Conservation (phyloP, 306 rosid genomes). For the Nissolia schottii region DNA sequence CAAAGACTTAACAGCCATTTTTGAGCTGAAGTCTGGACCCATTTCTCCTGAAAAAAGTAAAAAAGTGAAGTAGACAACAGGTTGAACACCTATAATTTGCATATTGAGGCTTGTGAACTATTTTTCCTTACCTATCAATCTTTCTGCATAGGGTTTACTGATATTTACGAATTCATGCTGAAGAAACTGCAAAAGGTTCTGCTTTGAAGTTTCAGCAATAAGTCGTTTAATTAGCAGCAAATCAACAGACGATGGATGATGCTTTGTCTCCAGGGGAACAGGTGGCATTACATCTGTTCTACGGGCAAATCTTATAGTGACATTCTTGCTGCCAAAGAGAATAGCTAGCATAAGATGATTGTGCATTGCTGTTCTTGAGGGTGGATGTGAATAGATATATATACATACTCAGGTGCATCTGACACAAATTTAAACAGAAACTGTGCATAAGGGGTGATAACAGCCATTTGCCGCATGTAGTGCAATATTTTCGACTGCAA, state of each 20-base stretch:
- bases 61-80: constrained; percentile 3
- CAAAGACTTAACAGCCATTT: constrained; percentile 71
- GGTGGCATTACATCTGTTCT: constrained; percentile 99
- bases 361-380: neutral
- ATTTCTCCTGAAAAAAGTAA: constrained; percentile 61
- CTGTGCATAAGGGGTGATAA: constrained; percentile 47
- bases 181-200: constrained; percentile 83
- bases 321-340: constrained; percentile 66
- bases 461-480: constrained; percentile 89
- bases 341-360: constrained; percentile 21
- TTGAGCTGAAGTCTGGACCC: constrained; percentile 80
- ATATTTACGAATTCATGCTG: constrained; percentile 92
- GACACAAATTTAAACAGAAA: constrained; percentile 80
- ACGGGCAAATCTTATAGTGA: constrained; percentile 78
- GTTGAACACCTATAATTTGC: neutral
- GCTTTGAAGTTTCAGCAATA: constrained; percentile 77
- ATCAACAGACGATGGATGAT: constrained; percentile 93
- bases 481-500: constrained; percentile 92
- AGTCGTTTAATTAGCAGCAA: constrained; percentile 85
- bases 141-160: constrained; percentile 79
- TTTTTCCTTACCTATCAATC: constrained; percentile 68
- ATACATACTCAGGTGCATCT: constrained; percentile 71
- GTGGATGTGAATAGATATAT: constrained; percentile 26
- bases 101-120: neutral
- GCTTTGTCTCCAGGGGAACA: constrained; percentile 89